phyloP scores from a whole-genome alignment of 2,329 filamentous ascomycete genomes.

The Penicillium sp. region DNA sequence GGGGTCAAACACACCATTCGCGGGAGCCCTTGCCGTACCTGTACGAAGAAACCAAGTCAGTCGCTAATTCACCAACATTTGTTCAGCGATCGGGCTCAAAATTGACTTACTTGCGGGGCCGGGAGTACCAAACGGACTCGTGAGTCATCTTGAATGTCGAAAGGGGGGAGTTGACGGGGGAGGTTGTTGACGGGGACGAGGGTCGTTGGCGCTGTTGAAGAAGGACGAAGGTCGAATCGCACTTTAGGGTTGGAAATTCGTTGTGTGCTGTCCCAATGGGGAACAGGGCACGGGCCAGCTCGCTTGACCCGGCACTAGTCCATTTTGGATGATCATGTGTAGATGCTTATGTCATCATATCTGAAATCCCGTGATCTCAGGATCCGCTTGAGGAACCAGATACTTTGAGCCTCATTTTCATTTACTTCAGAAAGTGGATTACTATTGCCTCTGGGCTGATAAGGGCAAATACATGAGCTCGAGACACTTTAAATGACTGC shows the following conservation, averaged over 20 bases:
- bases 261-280: constrained; percentile 39
- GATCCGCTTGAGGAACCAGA: background rate
- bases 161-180: constrained; percentile 39
- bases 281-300: constrained; percentile 37
- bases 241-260: constrained; percentile 39
- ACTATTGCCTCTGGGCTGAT: too few species aligned
- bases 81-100: constrained; percentile 15
- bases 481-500: too few species aligned
- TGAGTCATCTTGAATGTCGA: constrained; percentile 70
- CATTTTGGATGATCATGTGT: constrained; percentile 21
- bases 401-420: background rate
- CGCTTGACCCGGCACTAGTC: constrained; percentile 37
- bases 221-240: constrained; percentile 25
- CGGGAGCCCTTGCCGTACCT: constrained; percentile 86
- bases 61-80: constrained; percentile 24
- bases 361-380: background rate
- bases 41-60: constrained; percentile 15
- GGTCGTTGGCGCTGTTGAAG: constrained; percentile 43
- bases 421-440: too few species aligned
- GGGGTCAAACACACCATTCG: constrained; percentile 71
- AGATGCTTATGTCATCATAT: constrained; percentile 5
- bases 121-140: constrained; percentile 99
- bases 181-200: constrained; percentile 39
- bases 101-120: constrained; percentile 76
- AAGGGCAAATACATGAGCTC: too few species aligned